Evolutionary conservation across 1,284 basidiomycete genomes (phyloP), one percentile per base, ranked within the genome.

Genomic region (Sporisorium scitamineum): DNA sequence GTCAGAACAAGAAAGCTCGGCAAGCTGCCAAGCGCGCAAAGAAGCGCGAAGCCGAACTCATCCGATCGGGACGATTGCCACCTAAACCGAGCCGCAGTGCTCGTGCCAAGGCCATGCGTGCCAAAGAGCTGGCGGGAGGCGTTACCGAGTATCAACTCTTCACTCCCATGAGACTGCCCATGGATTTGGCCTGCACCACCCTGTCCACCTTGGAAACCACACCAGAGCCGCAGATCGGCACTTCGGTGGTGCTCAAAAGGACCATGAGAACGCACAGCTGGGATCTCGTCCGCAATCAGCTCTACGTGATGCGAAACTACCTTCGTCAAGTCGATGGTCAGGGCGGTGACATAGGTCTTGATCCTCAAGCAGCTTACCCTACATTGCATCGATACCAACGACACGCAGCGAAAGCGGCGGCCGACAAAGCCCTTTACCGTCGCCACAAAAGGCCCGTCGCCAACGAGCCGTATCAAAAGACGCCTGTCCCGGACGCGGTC

Each of bases 111-210:
- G 84, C 84, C 14, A 66, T 78, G 32, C 69, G 74, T 11, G 72
- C 82, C 13, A 71, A 73, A 32, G 79, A 82, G 53, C 54, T 79
- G 41, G 81, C 84, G 2, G 84, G 84, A 11, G 84, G 84, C 24
- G 61, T 84, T 20, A 85, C 84, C 5, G 77, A 83, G 55, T 85
- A 81, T 32, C 81, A 79, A 24, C 68, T 85, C 20, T 84, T 81
- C 61, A 80, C 81, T 2, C 80, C 83, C 3, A 75, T 80, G 51
- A 62, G 75, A 16, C 61, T 83, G 44, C 71, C 80, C 24, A 70
- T 79, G 63, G 66, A 74, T 32, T 27, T 69, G 11, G 61, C 51
- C n/a, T 63, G 65, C 24, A 67, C 70, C 16, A 37, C 60, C 8
- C 41, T 72, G 14, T n/a, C 57, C n/a, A 76, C 73, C 1, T 24